A percentile compares a stretch with the other conserved stretches of the same genome.
Evolutionary conservation across 257 asterid genomes (phyloP).

Genomic region (Fraxinus quadrangulata): DNA sequence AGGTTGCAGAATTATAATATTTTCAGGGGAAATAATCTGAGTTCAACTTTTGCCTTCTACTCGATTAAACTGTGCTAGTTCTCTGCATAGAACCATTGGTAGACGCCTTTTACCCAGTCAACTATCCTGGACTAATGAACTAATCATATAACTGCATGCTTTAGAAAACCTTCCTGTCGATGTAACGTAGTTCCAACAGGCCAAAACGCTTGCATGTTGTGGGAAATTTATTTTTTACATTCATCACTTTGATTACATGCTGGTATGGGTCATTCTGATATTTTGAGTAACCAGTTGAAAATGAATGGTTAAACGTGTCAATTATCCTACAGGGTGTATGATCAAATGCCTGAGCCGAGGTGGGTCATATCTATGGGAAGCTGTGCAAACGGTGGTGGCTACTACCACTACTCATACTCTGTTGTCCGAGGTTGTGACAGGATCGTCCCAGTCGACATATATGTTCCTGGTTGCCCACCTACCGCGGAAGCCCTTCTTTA

Average conservation of each 20-base stretch:
- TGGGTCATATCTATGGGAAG: constrained; percentile 99
- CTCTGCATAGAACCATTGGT: neutral
- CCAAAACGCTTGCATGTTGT: neutral
- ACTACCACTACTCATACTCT: constrained; percentile 88
- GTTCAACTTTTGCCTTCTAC: neutral
- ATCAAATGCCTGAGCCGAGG: constrained; percentile 99
- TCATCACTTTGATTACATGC: neutral
- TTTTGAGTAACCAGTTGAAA: neutral
- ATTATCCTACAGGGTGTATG: constrained; percentile 69
- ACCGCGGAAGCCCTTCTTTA: constrained; percentile 96
- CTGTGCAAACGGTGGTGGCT: constrained; percentile 98
- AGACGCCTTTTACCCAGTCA: neutral
- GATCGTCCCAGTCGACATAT: constrained; percentile 94
- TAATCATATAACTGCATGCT: neutral
- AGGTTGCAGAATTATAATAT: neutral
- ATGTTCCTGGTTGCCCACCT: constrained; percentile 97
- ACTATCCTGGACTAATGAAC: neutral
- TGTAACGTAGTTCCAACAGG: no score
- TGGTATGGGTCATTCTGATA: neutral
- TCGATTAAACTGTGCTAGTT: neutral
- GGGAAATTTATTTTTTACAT: neutral
- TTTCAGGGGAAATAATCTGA: neutral
- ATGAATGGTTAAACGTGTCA: neutral
- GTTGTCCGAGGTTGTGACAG: constrained; percentile 94
- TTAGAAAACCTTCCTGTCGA: neutral